Evolutionary conservation across 2,329 filamentous ascomycete species (phyloP).

Genomic region (Cadophora sp.): DNA sequence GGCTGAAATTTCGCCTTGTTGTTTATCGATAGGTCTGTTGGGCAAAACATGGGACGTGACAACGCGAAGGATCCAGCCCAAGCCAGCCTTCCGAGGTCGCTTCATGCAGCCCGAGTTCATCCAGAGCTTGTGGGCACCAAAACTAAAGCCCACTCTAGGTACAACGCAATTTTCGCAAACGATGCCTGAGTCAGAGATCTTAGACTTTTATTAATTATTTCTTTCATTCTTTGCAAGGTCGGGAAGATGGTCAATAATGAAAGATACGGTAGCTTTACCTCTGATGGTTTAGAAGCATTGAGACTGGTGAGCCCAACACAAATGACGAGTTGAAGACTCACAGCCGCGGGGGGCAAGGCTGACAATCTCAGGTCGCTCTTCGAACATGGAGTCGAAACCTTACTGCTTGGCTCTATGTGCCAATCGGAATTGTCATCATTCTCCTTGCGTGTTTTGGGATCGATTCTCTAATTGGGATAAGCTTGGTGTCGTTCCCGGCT

Average conservation of each 20-base stretch:
- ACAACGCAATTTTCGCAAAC: slow-evolving; percentile 4
- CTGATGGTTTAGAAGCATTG: slow-evolving; percentile 40
- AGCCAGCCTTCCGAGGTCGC: slow-evolving; percentile 10
- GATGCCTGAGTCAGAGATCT: slow-evolving; percentile 25
- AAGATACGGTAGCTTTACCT: slow-evolving; percentile 16
- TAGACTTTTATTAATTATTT: neutral
- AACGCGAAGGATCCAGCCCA: neutral
- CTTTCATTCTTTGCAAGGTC: neutral
- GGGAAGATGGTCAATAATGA: slow-evolving; percentile 31
- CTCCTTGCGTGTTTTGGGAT: slow-evolving; percentile 51
- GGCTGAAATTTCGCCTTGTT: slow-evolving; percentile 35
- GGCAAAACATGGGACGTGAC: slow-evolving; percentile 22
- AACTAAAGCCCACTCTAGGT: slow-evolving; percentile 17
- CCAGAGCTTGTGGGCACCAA: neutral
- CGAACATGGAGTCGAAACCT: slow-evolving; percentile 44
- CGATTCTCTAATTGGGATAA: slow-evolving; percentile 51
- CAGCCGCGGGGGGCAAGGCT: slow-evolving; percentile 25
- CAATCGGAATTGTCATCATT: slow-evolving; percentile 49
- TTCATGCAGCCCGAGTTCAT: neutral
- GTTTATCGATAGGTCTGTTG: slow-evolving; percentile 17
- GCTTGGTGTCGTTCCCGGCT: slow-evolving; percentile 62
- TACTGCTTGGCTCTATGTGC: slow-evolving; percentile 59
- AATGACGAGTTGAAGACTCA: neutral
- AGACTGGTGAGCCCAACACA: slow-evolving; percentile 35
- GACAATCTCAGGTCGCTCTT: slow-evolving; percentile 38